Conservation (phyloP, 106 monocot species). For the Agapanthus africanus region DNA sequence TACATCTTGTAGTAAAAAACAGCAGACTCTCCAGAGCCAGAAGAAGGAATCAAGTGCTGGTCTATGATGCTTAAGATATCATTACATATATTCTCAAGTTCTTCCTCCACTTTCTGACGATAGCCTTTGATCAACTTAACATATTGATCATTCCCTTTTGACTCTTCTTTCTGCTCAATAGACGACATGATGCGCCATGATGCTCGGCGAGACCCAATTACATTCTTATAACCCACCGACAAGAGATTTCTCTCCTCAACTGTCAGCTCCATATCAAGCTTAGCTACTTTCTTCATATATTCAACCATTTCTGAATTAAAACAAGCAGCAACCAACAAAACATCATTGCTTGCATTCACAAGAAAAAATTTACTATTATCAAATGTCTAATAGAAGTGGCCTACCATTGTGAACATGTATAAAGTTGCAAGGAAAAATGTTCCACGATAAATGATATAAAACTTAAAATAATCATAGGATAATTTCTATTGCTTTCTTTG, state of each 20-base stretch:
- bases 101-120: conserved; percentile 28
- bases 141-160: conserved; percentile 31
- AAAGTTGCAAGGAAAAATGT: no score
- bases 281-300: conserved; percentile 31
- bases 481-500: no score
- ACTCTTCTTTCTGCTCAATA: conserved; percentile 38
- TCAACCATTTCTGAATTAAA: conserved; percentile 32
- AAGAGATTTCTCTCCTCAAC: conserved; percentile 35
- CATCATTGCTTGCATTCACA: background rate
- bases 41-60: conserved; percentile 29
- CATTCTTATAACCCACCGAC: conserved; percentile 31
- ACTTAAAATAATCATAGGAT: no score
- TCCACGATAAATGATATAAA: no score
- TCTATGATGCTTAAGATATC: conserved; percentile 28
- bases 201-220: conserved; percentile 31
- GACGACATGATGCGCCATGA: conserved; percentile 42
- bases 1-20: conserved; percentile 43
- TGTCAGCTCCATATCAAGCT: conserved; percentile 24
- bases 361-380: background rate
- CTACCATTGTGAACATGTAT: no score
- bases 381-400: no score
- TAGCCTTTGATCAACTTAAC: conserved; percentile 30
- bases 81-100: conserved; percentile 27
- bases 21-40: conserved; percentile 19
- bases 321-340: background rate